phyloP scores from a whole-genome alignment of 2,329 filamentous ascomycete genomes.

The Tolypocladium tropicale region DNA sequence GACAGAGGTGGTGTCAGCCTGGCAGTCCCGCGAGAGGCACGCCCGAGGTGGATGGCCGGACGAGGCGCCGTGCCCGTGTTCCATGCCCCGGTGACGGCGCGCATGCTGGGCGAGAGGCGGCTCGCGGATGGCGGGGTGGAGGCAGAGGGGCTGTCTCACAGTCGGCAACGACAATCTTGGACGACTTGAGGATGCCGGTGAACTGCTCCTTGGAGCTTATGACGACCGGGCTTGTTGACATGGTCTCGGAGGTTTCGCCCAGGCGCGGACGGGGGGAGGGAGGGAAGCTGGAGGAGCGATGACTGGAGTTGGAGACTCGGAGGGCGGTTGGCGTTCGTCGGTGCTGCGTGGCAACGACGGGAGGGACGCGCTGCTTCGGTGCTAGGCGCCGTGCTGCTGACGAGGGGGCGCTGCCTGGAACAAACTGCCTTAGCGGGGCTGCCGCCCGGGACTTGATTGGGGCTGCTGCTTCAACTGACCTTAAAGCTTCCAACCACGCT shows the following conservation, averaged over 20 bases:
- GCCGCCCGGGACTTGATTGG: too few relatives aligned
- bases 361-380: background rate
- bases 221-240: slow-evolving; percentile 17
- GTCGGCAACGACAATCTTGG: slow-evolving; percentile 74
- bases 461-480: too few relatives aligned
- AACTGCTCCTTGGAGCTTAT: slow-evolving; percentile 51
- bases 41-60: background rate
- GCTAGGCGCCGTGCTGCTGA: background rate
- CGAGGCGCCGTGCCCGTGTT: background rate
- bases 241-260: slow-evolving; percentile 8
- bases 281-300: background rate
- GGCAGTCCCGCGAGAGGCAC: background rate
- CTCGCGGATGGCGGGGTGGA: slow-evolving; percentile 3
- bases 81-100: too few relatives aligned
- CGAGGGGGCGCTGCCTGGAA: background rate
- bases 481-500: too few relatives aligned
- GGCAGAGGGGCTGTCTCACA: slow-evolving; percentile 48
- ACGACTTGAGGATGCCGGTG: slow-evolving; percentile 55
- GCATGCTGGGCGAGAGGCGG: background rate
- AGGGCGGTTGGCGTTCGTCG: background rate
- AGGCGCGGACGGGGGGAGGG: background rate
- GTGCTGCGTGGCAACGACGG: background rate
- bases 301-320: background rate
- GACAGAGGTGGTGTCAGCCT: slow-evolving; percentile 9
- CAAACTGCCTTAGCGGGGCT: background rate